Evolutionary conservation across 306 rosid genomes (phyloP).

Genomic region (Echinosophora koreensis): DNA sequence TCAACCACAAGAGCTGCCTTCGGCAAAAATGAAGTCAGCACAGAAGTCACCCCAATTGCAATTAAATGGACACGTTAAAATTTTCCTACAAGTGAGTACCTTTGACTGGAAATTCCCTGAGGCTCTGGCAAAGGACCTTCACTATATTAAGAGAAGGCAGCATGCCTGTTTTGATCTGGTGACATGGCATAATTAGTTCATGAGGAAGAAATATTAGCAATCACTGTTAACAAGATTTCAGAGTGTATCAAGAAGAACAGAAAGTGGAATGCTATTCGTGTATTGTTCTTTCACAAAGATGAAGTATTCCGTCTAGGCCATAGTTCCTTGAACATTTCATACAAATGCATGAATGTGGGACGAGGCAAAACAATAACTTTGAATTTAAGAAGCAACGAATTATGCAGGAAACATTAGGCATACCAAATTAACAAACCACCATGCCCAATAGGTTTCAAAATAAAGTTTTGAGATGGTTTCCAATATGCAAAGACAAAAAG

Average conservation of each 20-base stretch:
- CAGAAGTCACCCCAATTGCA: constrained; percentile 42
- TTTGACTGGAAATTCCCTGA: constrained; percentile 74
- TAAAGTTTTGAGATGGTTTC: background rate
- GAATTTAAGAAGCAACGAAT: background rate
- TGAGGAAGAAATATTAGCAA: constrained; percentile 15
- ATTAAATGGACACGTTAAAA: constrained; percentile 23
- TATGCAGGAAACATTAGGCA: background rate
- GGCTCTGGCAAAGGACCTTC: constrained; percentile 66
- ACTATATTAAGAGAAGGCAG: constrained; percentile 72
- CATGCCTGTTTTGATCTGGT: constrained; percentile 95
- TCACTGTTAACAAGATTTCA: constrained; percentile 11
- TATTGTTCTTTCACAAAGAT: background rate
- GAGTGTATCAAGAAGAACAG: constrained; percentile 31
- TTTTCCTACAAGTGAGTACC: constrained; percentile 62
- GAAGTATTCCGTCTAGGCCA: background rate
- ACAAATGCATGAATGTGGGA: background rate
- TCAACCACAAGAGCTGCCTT: constrained; percentile 96
- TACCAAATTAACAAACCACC: background rate
- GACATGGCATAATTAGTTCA: constrained; percentile 43
- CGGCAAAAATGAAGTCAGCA: constrained; percentile 52
- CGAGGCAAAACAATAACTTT: background rate
- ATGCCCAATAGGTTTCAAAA: constrained; percentile 1
- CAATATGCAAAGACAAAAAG: background rate
- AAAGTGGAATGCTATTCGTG: background rate
- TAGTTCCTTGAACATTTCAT: background rate